phyloP scores from a whole-genome alignment of 208 protist species.

The Balamuthia mandrillaris region DNA sequence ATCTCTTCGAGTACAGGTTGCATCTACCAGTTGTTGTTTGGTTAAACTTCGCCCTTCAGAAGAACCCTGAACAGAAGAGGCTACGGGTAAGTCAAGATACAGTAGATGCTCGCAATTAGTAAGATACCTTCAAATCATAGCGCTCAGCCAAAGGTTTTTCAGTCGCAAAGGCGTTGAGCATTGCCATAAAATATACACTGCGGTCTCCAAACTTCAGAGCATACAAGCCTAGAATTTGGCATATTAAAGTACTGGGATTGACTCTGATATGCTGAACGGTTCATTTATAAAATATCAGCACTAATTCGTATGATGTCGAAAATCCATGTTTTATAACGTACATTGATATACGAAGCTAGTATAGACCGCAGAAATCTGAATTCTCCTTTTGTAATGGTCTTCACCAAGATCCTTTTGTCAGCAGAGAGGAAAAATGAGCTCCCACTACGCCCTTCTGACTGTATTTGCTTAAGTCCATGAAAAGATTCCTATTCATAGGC shows the following conservation, averaged over 20 bases:
- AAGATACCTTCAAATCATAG: slow-evolving; percentile 24
- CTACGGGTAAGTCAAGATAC: neutral
- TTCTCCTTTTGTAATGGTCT: slow-evolving; percentile 22
- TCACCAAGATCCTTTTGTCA: neutral
- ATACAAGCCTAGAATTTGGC: neutral
- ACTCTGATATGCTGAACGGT: neutral
- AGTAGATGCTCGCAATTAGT: too few species aligned
- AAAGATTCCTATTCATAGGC: slow-evolving; percentile 25
- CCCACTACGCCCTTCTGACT: neutral
- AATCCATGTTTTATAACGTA: neutral
- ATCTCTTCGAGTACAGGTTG: neutral
- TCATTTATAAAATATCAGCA: neutral
- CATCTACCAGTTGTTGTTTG: neutral
- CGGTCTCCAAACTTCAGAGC: neutral
- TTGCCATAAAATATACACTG: neutral
- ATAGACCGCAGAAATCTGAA: slow-evolving; percentile 1
- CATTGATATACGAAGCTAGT: neutral
- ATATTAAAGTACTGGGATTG: neutral
- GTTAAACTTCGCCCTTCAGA: neutral
- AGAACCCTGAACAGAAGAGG: neutral
- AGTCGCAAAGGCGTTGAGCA: neutral
- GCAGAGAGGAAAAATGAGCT: neutral
- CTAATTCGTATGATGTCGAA: too few species aligned
- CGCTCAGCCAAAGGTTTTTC: neutral
- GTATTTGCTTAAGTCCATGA: neutral